Conservation (phyloP, 1,284 basidiomycete species). For the Ganoderma multipileum region DNA sequence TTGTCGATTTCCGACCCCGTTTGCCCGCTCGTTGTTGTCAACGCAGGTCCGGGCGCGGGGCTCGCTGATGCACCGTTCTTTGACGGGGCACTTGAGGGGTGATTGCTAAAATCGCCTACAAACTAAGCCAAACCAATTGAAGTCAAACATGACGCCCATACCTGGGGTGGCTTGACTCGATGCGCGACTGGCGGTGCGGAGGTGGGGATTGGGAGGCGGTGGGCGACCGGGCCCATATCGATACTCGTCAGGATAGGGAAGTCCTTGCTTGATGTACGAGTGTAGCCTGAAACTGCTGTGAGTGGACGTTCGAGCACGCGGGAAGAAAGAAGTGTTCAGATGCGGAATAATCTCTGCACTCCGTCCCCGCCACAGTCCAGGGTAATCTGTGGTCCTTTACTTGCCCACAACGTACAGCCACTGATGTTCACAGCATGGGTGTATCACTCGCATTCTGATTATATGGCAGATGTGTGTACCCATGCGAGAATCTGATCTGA, state of each 20-base stretch:
- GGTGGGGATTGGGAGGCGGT: constrained; percentile 56
- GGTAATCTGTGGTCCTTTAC: neutral
- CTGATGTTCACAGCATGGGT: neutral
- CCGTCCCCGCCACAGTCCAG: neutral
- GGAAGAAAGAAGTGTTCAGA: neutral
- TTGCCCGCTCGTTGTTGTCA: constrained; percentile 10
- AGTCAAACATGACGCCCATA: constrained; percentile 2
- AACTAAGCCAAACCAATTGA: neutral
- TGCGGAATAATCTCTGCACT: neutral
- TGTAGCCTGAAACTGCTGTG: constrained; percentile 55
- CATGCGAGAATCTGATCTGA: neutral
- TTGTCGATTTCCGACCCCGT: constrained; percentile 62
- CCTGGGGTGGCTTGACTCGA: constrained; percentile 23
- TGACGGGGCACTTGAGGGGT: neutral
- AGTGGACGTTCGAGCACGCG: neutral
- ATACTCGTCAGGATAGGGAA: constrained; percentile 73
- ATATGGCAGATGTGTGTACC: neutral
- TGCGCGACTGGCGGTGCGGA: constrained; percentile 38
- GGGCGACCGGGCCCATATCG: constrained; percentile 70
- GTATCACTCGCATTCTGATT: neutral
- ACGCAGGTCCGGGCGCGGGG: constrained; percentile 1
- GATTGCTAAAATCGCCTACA: neutral
- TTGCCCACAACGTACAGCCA: neutral
- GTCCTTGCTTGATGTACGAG: constrained; percentile 65
- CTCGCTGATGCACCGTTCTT: neutral